These are phyloP conservation scores for Citrus unshiu DNA, from an alignment of 345 rosid species.

Conservation along the genomic window DNA sequence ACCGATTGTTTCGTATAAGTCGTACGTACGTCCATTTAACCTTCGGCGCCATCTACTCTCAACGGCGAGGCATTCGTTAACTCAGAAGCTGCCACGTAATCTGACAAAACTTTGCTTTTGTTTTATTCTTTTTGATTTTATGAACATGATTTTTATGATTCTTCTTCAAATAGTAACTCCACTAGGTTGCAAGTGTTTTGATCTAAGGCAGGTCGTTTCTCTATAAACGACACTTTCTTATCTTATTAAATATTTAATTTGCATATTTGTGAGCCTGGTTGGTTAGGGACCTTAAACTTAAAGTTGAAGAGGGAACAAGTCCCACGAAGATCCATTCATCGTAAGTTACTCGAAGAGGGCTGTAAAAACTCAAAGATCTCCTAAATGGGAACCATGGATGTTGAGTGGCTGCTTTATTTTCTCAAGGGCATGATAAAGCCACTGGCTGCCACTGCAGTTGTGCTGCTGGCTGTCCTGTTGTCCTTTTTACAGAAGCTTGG, in stretches of 20 bases:
- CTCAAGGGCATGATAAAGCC: conserved; percentile 81
- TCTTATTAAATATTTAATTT: not conserved
- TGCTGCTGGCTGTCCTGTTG: conserved; percentile 59
- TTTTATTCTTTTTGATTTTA: no score
- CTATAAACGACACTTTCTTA: not conserved
- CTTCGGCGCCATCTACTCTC: not conserved
- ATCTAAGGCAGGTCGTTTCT: conserved; percentile 34
- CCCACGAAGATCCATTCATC: no score
- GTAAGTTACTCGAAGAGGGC: no score
- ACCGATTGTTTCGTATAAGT: not conserved
- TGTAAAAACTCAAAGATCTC: not conserved
- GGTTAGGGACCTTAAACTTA: no score
- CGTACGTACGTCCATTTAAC: conserved; percentile 15
- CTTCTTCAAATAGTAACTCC: conserved; percentile 9
- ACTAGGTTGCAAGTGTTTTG: conserved; percentile 3
- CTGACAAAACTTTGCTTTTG: no score
- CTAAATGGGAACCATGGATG: conserved; percentile 21
- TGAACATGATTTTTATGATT: not conserved
- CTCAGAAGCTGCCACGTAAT: not conserved
- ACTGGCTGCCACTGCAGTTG: conserved; percentile 69
- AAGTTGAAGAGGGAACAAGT: no score
- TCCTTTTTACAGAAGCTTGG: conserved; percentile 65
- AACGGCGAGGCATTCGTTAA: not conserved
- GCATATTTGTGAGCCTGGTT: not conserved
- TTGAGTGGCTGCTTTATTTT: conserved; percentile 54